These are phyloP conservation scores for Cutaneotrichosporon spelunceum DNA, from an alignment of 1,284 basidiomycete species.

Conservation along the genomic window DNA sequence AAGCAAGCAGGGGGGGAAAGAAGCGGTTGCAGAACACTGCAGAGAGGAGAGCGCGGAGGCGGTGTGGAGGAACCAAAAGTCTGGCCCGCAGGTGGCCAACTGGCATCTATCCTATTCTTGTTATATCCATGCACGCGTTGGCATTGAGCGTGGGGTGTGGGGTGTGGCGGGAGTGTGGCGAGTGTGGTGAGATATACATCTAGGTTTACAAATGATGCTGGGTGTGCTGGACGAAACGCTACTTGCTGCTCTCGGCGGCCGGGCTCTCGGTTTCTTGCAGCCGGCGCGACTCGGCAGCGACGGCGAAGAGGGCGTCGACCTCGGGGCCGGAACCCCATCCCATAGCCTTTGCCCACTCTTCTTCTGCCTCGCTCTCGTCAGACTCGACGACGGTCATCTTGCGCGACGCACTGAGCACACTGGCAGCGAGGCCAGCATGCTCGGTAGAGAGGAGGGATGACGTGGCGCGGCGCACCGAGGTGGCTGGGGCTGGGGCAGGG, in stretches of 20 bases:
- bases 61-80: conserved; percentile 2
- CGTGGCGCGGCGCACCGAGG: not conserved
- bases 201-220: no score
- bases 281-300: conserved; percentile 24
- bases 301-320: conserved; percentile 27
- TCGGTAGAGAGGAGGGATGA: conserved; percentile 1
- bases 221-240: no score
- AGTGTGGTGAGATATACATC: no score
- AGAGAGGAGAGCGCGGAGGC: not conserved
- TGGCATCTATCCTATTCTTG: conserved; percentile 11
- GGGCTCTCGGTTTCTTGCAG: not conserved
- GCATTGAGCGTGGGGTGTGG: not conserved
- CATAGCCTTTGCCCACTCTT: conserved; percentile 32
- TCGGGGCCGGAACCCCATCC: conserved; percentile 30
- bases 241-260: not conserved
- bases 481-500: no score
- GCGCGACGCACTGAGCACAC: conserved; percentile 22
- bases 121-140: conserved; percentile 12
- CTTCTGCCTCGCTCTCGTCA: conserved; percentile 26
- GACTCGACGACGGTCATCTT: conserved; percentile 14
- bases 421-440: conserved; percentile 15
- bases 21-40: conserved; percentile 4
- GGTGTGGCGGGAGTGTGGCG: no score
- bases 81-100: conserved; percentile 1
- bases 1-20: conserved; percentile 4